These are phyloP conservation scores for Boletus rubroflammeus DNA, from an alignment of 768 basidiomycete genomes.

Conservation along the genomic window DNA sequence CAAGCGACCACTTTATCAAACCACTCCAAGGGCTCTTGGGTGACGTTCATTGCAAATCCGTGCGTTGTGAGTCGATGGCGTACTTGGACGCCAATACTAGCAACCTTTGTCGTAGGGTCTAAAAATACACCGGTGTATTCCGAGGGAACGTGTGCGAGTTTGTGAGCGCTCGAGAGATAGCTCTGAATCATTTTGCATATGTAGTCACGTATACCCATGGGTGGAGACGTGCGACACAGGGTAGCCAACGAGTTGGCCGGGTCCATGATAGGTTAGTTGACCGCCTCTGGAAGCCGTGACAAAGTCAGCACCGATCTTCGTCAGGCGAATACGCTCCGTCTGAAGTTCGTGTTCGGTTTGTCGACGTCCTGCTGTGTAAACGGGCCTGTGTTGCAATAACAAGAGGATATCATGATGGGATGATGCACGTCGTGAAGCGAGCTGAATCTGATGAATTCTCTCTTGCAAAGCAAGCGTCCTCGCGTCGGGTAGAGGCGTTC, in stretches of 20 bases:
- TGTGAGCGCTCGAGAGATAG: slow-evolving; percentile 60
- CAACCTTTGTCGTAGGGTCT: slow-evolving; percentile 76
- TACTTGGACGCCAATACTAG: slow-evolving; percentile 95
- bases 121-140: slow-evolving; percentile 92
- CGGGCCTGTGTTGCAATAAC: slow-evolving; percentile 86
- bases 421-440: slow-evolving; percentile 48
- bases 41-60: slow-evolving; percentile 92
- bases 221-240: slow-evolving; percentile 79
- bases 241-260: slow-evolving; percentile 96
- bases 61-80: slow-evolving; percentile 93
- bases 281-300: slow-evolving; percentile 81
- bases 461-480: slow-evolving; percentile 70
- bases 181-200: slow-evolving; percentile 69
- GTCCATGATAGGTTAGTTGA: slow-evolving; percentile 95
- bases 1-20: slow-evolving; percentile 89
- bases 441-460: slow-evolving; percentile 62
- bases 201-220: slow-evolving; percentile 73
- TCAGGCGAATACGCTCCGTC: slow-evolving; percentile 62
- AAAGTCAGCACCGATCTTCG: slow-evolving; percentile 82
- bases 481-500: slow-evolving; percentile 69
- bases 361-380: slow-evolving; percentile 92
- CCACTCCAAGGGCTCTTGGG: slow-evolving; percentile 76
- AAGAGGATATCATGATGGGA: slow-evolving; percentile 61
- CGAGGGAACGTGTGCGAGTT: slow-evolving; percentile 52
- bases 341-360: slow-evolving; percentile 61